Base-by-base conservation (phyloP, 306 rosid genomes). In the Crotalaria pallida region DNA sequence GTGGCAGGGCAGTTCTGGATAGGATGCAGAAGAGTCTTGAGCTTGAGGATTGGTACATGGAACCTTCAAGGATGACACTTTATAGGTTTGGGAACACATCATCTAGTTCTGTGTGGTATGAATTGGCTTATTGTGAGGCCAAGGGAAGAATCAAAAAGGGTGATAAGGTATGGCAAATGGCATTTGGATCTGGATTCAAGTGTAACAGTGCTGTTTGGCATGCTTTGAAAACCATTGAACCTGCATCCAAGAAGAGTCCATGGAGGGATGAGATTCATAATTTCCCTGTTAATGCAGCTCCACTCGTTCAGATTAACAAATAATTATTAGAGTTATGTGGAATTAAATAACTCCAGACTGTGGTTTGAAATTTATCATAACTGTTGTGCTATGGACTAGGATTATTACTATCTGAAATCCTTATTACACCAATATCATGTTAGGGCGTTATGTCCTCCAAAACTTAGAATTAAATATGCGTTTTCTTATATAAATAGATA, bases 111-210 rank as follows among this genome's bases (percentile, higher is more conserved):
- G 34, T 91, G 65, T 91, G 97, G 97, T 91, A 91, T 16, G 97
- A 91, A 18, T 22, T 91, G 74, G 90, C 96, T 23, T 91, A 91
- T 31, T 22, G 86, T 0, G 97, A 91, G 63, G 91, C 96, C 3
- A 91, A 91, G 43, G 96, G 96, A 12, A 77, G 97, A 78, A 74
- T 91, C 33, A 68, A 79, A 15, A 88, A 75, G 65, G 97, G 97
- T 6, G 84, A 88, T n/a, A 45, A 88, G 69, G 75, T 85, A 0
- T 91, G 97, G 97, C 97, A 91, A 77, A 88, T 91, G 59, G 97
- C 93, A 0, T 91, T 91, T 49, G 97, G 97, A 17, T 88, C 97
- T 1, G 97, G 97, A 1, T 91, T 91, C 65, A 91, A 91, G 83
- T 85, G 90, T 3, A 88, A 91, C 74, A 88, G 91, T 15, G 93